phyloP scores from a whole-genome alignment of 176 grass and related monocot genomes.

The Lolium perenne region DNA sequence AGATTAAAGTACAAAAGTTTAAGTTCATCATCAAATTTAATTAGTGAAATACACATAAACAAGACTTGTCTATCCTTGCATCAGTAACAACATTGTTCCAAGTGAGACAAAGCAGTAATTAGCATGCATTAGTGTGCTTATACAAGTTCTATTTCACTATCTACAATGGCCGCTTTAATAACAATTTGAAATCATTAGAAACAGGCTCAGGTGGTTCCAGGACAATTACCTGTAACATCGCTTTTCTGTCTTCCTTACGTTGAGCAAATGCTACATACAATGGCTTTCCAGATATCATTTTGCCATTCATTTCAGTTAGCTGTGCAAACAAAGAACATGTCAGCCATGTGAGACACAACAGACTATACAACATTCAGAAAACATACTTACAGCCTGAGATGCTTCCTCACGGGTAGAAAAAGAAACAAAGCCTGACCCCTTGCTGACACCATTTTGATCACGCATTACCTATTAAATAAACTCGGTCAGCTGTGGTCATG shows the following conservation, averaged over 20 bases:
- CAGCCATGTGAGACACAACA: not conserved
- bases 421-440: constrained; percentile 89
- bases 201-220: constrained; percentile 2
- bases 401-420: constrained; percentile 85
- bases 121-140: not conserved
- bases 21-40: not conserved
- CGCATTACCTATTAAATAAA: constrained; percentile 74
- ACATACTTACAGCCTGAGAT: constrained; percentile 76
- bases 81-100: not conserved
- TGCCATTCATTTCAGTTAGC: constrained; percentile 93
- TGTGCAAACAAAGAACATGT: constrained; percentile 45
- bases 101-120: not conserved
- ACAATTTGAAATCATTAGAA: not conserved
- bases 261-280: constrained; percentile 94
- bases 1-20: not conserved
- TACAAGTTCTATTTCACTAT: not conserved
- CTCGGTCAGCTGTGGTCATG: constrained; percentile 11
- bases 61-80: not conserved
- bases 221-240: constrained; percentile 75
- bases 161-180: not conserved
- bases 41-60: not conserved
- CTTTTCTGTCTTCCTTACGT: constrained; percentile 94
- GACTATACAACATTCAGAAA: constrained; percentile 4
- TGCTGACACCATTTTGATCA: constrained; percentile 84
- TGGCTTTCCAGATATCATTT: constrained; percentile 91